Evolutionary conservation across 2,329 filamentous ascomycete genomes (phyloP), one percentile per base, ranked within the genome.

Genomic region (Colletotrichum graminicola): DNA sequence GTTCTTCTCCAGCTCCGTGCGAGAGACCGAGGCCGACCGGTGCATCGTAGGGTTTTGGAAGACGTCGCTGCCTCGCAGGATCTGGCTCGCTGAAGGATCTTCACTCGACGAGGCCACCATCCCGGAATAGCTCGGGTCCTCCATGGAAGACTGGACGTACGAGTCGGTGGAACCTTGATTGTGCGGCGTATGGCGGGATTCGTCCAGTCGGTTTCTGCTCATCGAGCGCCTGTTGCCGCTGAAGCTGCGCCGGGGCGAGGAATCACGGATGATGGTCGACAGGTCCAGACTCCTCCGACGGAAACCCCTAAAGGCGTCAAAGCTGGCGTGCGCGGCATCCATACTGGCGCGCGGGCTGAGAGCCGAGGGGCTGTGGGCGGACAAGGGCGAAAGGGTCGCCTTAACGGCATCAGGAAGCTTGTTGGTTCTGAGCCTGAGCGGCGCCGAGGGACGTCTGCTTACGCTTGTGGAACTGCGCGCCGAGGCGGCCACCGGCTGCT

Each of bases 11-110:
- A 71, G 65, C 12, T 75, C 75, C 11, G 70, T 62, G n/a, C 73
- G 73, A n/a, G 73, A 66, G 26, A 47, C 79, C 0, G 85, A 86
- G 1, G 77, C 78, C 0, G 87, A 86, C 12, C 84, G 84, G 34
- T 83, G 85, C 77, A 94, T 88, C 0, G 92, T 93, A 21, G 94
- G 94, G 34, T 91, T 91, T 75, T 93, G 91, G 77, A 99, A 98
- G 11, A 98, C 92, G 75, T 96, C 94, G 75, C 94, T 98, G 43
- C 93, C 90, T 64, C 90, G 89, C 11, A 99, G 83, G 47, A 98
- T 98, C 80, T 97, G 94, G 78, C 95, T 98, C 3, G 93, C 95
- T 4, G 95, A 97, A 59, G 92, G 91, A 69, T 95, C 93, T 52
- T 95, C 92, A 65, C 88, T 89, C 0, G 90, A 91, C 4, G 92